These are phyloP conservation scores for Glaciozyma martinii DNA, from an alignment of 768 basidiomycete genomes.

Conservation along the genomic window DNA sequence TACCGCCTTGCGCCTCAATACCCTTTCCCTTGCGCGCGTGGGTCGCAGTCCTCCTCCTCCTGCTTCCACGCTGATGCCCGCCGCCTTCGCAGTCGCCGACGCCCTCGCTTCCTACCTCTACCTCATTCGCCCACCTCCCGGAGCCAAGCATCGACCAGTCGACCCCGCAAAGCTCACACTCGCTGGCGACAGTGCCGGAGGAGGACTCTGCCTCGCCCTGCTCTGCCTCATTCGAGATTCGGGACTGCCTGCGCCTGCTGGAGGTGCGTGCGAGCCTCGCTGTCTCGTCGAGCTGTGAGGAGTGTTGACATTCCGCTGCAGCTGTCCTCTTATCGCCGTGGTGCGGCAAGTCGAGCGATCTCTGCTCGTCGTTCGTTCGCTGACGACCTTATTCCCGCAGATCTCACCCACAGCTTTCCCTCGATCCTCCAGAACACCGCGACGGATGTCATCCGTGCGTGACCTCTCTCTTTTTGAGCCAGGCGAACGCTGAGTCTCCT, in stretches of 20 bases:
- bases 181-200: constrained; percentile 88
- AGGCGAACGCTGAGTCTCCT: neutral
- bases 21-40: constrained; percentile 60
- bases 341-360: constrained; percentile 42
- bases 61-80: constrained; percentile 44
- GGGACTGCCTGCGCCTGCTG: constrained; percentile 72
- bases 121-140: constrained; percentile 76
- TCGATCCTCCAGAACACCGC: constrained; percentile 74
- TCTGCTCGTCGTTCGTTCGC: neutral
- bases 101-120: constrained; percentile 80
- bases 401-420: constrained; percentile 91
- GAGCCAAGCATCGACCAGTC: constrained; percentile 65
- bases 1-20: constrained; percentile 85
- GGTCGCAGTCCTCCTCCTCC: neutral
- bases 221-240: constrained; percentile 76
- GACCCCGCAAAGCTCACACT: constrained; percentile 73
- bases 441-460: constrained; percentile 47
- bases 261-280: constrained; percentile 36
- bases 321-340: constrained; percentile 86
- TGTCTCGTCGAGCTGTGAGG: neutral
- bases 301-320: constrained; percentile 1
- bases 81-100: constrained; percentile 56
- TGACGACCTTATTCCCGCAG: constrained; percentile 34
- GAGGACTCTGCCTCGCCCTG: constrained; percentile 70
- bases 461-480: neutral